phyloP scores from a whole-genome alignment of 2,329 filamentous ascomycete species.

The Daldinia sp. region DNA sequence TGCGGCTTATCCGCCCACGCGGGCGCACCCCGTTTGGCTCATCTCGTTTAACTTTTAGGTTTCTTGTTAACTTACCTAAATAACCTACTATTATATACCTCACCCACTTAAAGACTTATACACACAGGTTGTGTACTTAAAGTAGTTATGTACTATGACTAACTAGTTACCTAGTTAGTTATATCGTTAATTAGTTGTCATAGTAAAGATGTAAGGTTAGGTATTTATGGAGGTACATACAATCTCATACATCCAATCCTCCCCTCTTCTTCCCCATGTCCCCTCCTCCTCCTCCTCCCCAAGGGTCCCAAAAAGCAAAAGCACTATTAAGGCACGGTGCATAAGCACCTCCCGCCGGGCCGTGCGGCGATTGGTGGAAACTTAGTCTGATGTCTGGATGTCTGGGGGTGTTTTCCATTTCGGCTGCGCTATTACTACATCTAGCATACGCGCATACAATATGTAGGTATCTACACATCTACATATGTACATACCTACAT shows the following conservation, averaged over 20 bases:
- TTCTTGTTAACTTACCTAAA: not conserved
- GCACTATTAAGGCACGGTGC: conserved; percentile 4
- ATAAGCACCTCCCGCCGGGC: not conserved
- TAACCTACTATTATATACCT: not conserved
- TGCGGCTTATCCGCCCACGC: not conserved
- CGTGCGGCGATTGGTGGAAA: not conserved
- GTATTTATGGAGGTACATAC: too few relatives aligned
- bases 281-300: not conserved
- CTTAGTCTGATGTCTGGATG: not conserved
- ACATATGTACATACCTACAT: not conserved
- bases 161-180: too few relatives aligned
- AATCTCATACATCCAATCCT: not conserved
- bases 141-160: too few relatives aligned
- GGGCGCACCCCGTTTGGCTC: not conserved
- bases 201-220: not conserved
- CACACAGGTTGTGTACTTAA: too few relatives aligned
- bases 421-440: conserved; percentile 12
- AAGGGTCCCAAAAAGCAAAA: not conserved
- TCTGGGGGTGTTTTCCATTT: not conserved
- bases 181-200: not conserved
- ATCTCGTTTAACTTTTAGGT: too few relatives aligned
- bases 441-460: not conserved
- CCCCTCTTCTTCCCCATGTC: not conserved
- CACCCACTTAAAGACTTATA: not conserved
- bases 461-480: not conserved